Base-by-base conservation (phyloP, 179 eudicot species). In the Corrigiola litoralis region DNA sequence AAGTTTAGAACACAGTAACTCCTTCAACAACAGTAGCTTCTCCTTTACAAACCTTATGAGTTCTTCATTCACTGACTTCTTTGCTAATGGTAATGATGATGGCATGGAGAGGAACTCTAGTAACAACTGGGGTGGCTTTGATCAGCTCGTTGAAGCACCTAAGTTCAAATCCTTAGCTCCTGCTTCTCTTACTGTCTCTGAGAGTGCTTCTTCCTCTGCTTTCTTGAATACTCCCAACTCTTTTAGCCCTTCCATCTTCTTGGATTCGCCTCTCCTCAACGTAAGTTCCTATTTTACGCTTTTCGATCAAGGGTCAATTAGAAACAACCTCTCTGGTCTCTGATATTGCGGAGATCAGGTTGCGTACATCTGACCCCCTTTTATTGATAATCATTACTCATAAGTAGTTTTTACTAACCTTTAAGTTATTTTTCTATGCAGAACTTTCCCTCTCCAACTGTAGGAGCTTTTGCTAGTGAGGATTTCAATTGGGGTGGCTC, bases 181-280 rank as follows among this genome's bases (percentile, higher is more conserved):
- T 17, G 46, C 87, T 49, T 68, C 76, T 4, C 77, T 80, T 23
- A 76, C 89, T 4, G 31, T 81, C 0, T 69, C 84, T 11, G 76
- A 85, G 14, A 52, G 81, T 33, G 67, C 73, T 29, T 67, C 95
- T 36, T 79, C 85, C 16, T 72, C 88, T 14, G 77, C 82, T 2
- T 80, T 69, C 45, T 63, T 74, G 42, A 48, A 58, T 60, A 61
- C 78, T 63, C 87, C 97, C 45, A 76, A 70, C 38, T 75, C 74
- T 46, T 79, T 90, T 36, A 85, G 88, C 65, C 89, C 95, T 8
- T 81, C 89, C 29, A 61, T 79, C 60, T 74, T 87, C 78, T 63
- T 87, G 61, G 95, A 92, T 56, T 89, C 98, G 0, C 92, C 98
- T 32, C 77, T 77, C 14, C 69, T 83, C 5, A 85, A 77, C 74